Percentiles rank a stretch among this genome's conserved stretches.
Conservation (phyloP, 2,329 filamentous ascomycete species). For the Sclerotinia glacialis region DNA sequence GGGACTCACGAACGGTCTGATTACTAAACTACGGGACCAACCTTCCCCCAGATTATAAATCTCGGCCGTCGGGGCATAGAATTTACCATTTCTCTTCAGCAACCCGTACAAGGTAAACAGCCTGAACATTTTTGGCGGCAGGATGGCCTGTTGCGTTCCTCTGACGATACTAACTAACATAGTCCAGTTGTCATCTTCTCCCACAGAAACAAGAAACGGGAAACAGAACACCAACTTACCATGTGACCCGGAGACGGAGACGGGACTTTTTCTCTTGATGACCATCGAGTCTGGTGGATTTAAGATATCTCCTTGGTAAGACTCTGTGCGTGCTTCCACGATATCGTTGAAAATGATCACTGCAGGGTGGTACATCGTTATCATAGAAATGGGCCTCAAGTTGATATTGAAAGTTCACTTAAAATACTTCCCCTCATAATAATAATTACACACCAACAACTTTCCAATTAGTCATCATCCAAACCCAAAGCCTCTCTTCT, state of each 20-base stretch:
- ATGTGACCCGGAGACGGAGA: not conserved
- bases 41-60: not conserved
- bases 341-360: not conserved
- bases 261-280: not conserved
- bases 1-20: too few species aligned
- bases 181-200: too few species aligned
- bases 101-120: too few species aligned
- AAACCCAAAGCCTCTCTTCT: conserved; percentile 64
- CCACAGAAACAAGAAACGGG: not conserved
- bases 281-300: not conserved
- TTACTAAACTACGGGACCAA: not conserved
- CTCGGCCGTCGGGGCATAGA: not conserved
- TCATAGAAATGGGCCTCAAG: not conserved
- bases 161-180: too few species aligned
- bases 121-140: too few species aligned
- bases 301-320: conserved; percentile 6
- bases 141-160: too few species aligned
- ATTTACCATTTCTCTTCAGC: not conserved
- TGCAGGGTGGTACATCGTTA: not conserved
- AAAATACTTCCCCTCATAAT: not conserved
- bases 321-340: not conserved
- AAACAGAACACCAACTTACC: not conserved
- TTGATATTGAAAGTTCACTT: not conserved
- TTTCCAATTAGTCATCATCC: conserved; percentile 46
- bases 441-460: not conserved